Conservation (phyloP, 495 filamentous ascomycete species). For the Staphylotrichum tortipilum region DNA sequence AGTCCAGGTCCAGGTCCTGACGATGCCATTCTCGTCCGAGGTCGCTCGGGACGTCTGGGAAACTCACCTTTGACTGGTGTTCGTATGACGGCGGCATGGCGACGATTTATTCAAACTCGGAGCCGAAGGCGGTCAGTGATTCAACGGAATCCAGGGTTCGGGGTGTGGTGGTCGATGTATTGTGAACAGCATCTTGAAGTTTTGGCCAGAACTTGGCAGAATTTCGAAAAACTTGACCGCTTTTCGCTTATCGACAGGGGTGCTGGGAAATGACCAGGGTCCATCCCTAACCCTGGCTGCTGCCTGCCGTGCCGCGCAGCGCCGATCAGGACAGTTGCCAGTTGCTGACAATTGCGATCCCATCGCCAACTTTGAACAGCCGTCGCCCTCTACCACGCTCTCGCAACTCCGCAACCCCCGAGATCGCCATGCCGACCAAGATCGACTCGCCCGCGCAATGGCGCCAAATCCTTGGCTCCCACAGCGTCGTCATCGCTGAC, state of each 20-base stretch:
- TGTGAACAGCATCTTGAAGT: not conserved
- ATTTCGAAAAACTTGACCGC: slow-evolving; percentile 23
- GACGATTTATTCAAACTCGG: not conserved
- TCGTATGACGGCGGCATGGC: slow-evolving; percentile 12
- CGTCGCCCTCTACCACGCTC: no score
- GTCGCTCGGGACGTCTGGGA: not conserved
- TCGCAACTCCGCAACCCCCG: not conserved
- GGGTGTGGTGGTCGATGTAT: no score
- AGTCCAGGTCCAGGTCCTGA: not conserved
- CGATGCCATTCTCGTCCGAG: not conserved
- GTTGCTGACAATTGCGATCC: slow-evolving; percentile 5
- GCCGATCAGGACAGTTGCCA: slow-evolving; percentile 22
- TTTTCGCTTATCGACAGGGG: not conserved
- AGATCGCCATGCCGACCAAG: slow-evolving; percentile 23
- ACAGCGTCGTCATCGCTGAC: slow-evolving; percentile 38
- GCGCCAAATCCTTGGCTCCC: slow-evolving; percentile 32
- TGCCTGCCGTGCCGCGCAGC: no score
- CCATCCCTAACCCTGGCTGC: slow-evolving; percentile 7
- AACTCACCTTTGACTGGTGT: slow-evolving; percentile 18
- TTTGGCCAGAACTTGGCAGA: slow-evolving; percentile 18
- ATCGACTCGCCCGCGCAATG: slow-evolving; percentile 38
- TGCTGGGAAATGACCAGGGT: not conserved
- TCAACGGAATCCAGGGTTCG: not conserved
- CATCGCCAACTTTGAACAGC: not conserved
- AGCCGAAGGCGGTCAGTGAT: not conserved